A percentile compares a stretch with the other conserved stretches of the same genome.
Evolutionary conservation across 2,329 filamentous ascomycete genomes (phyloP).

Genomic region (Lasiodiplodia gonubiensis): DNA sequence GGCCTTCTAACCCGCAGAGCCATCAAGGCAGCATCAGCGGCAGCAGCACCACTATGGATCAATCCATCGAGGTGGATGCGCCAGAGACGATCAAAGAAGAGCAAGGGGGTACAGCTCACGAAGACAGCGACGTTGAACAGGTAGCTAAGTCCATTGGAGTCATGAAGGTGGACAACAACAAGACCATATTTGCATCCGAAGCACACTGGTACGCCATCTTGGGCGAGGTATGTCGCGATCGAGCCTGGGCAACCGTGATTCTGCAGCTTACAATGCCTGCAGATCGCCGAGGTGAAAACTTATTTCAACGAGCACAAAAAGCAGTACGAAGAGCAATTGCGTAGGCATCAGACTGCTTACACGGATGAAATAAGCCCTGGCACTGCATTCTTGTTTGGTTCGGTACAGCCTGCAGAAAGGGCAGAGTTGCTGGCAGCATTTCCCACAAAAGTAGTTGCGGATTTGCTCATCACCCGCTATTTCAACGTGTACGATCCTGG

Average conservation of each 20-base stretch:
- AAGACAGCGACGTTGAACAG: conserved; percentile 67
- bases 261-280: conserved; percentile 30
- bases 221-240: conserved; percentile 51
- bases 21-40: conserved; percentile 46
- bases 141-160: conserved; percentile 58
- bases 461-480: conserved; percentile 84
- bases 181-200: conserved; percentile 56
- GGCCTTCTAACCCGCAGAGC: conserved; percentile 38
- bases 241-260: neutral
- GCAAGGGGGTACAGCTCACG: conserved; percentile 51
- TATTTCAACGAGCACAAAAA: conserved; percentile 88
- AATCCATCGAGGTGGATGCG: conserved; percentile 60
- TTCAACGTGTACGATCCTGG: conserved; percentile 80
- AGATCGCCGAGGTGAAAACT: conserved; percentile 91
- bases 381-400: conserved; percentile 79
- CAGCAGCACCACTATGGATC: conserved; percentile 42
- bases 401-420: conserved; percentile 70
- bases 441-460: conserved; percentile 80
- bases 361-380: conserved; percentile 62
- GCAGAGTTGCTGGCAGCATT: conserved; percentile 79
- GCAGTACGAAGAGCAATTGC: conserved; percentile 81
- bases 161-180: conserved; percentile 59
- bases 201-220: conserved; percentile 60
- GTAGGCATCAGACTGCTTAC: conserved; percentile 74
- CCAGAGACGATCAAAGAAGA: conserved; percentile 62